Evolutionary conservation across 352 stramenopile species (phyloP), one percentile per base, ranked within the genome.

Genomic region (Phytophthora pisi): DNA sequence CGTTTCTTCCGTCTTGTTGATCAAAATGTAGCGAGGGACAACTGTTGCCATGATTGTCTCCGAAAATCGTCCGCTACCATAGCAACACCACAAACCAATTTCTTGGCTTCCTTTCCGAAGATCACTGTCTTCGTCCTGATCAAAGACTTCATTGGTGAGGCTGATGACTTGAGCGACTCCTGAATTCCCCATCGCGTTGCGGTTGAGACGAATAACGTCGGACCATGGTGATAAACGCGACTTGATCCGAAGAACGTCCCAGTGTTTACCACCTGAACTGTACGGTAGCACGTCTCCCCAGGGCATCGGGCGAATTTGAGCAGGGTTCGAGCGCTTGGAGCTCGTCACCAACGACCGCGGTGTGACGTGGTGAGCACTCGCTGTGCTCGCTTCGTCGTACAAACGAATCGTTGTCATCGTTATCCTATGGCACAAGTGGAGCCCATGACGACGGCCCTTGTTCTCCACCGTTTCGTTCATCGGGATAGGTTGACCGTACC

Each of bases 141-240:
- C 70, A 24, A 69, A 79, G 3, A 81, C 76, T 61, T 92, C 82
- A 49, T 82, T 93, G n/a, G 78, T 86, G 23, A 96, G 76, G 24
- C 86, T 96, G 34, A 96, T 86, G 3, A 95, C 81, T 77, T 96
- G 89, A 28, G 89, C 86, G 16, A 96, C 87, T 2, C 89, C 89
- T 9, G 89, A 92, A 56, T 96, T 96, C 43, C 89, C 89, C 85
- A 96, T 93, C 3, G 89, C 89, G 51, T 96, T 96, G 23, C 88
- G 82, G 60, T 95, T 93, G 23, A 96, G 66, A 6, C 87, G 86
- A 70, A 96, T 90, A 0, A 92, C 76, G 30, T 95, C 89, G 2
- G 89, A 96, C 89, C 89, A 96, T 11, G 81, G 78, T 3, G 87
- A 95, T 11, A 75, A 81, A 20, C 82, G 76, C 16, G 87, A 91